These are phyloP conservation scores for Polyplosphaeria fusca DNA, from an alignment of 495 filamentous ascomycete genomes.

Conservation along the genomic window DNA sequence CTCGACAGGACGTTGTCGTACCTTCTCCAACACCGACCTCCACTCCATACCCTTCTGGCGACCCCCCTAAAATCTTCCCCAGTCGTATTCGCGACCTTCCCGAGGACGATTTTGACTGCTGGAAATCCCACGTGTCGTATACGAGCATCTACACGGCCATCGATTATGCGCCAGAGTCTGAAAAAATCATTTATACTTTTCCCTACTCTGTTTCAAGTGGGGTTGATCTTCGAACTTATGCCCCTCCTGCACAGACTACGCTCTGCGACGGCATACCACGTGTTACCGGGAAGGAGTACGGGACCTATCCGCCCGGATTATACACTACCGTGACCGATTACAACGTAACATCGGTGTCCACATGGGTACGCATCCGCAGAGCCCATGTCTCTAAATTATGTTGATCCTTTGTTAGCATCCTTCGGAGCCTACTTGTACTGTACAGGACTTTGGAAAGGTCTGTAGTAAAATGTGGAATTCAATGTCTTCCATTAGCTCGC, in stretches of 20 bases:
- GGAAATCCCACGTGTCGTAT: background rate
- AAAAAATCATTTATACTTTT: background rate
- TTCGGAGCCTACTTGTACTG: background rate
- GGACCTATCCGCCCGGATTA: too few relatives aligned
- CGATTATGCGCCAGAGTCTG: background rate
- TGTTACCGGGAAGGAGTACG: too few relatives aligned
- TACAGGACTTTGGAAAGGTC: background rate
- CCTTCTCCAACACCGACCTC: too few relatives aligned
- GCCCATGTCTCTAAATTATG: too few relatives aligned
- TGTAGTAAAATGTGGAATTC: background rate
- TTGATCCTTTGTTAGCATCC: background rate
- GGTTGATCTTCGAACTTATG: background rate
- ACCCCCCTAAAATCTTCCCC: conserved; percentile 2
- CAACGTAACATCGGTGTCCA: too few relatives aligned
- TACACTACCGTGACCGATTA: too few relatives aligned
- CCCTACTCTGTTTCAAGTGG: background rate
- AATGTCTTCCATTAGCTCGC: background rate
- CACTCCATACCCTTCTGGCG: conserved; percentile 2
- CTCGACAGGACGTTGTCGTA: too few relatives aligned
- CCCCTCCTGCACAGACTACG: background rate
- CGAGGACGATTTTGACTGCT: conserved; percentile 5
- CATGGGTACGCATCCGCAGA: too few relatives aligned
- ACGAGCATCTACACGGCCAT: background rate
- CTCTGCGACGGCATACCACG: conserved; percentile 1
- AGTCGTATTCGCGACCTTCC: background rate